These are phyloP conservation scores for Globisporangium polare DNA, from an alignment of 352 stramenopile genomes.

Conservation along the genomic window DNA sequence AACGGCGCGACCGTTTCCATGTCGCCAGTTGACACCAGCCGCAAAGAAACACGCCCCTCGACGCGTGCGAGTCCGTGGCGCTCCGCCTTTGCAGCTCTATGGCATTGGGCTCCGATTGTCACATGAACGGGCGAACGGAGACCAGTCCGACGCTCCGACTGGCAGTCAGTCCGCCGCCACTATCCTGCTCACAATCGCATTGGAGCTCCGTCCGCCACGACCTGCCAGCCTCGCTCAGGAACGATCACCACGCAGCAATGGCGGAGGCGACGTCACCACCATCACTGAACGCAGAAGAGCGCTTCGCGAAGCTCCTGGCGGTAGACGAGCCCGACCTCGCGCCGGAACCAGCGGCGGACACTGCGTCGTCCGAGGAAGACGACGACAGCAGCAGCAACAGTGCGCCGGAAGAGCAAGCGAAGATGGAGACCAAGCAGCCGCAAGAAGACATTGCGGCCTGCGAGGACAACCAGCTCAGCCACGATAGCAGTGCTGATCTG, in stretches of 20 bases:
- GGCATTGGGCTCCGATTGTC: too few species aligned
- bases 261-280: neutral
- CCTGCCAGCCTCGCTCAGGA: neutral
- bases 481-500: neutral
- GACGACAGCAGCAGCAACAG: slow-evolving; percentile 4
- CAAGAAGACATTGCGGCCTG: neutral
- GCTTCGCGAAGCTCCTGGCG: neutral
- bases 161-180: neutral
- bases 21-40: neutral
- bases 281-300: neutral
- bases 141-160: neutral
- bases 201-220: slow-evolving; percentile 2
- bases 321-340: neutral
- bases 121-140: neutral
- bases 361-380: slow-evolving; percentile 10
- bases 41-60: neutral
- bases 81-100: too few species aligned
- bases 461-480: slow-evolving; percentile 5
- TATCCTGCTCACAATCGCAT: slow-evolving; percentile 4
- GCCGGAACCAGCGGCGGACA: neutral
- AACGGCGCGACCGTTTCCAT: too few species aligned
- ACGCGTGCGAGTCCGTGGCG: neutral
- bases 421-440: neutral
- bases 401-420: neutral
- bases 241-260: neutral